Base-by-base conservation (phyloP, 1,139 yeast genomes). In the Diutina neorugosa region DNA sequence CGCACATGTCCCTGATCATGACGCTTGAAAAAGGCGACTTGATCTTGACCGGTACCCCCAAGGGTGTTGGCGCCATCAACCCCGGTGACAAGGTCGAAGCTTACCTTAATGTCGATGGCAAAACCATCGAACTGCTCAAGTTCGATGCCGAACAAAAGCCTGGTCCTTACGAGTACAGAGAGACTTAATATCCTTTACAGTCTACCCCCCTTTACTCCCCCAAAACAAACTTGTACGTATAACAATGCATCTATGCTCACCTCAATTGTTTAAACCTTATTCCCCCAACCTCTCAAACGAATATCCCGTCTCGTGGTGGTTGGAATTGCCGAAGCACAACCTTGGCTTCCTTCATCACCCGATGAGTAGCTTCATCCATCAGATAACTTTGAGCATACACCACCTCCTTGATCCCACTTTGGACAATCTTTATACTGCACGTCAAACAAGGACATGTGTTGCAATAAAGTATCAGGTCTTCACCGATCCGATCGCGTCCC, bases 391-490 rank as follows among this genome's bases (percentile, higher is more conserved):
- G 95, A 2, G 96, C 88, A 63, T 90, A 93, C 3, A 93, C 96
- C n/a, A 93, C 98, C 65, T 91, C 96, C 37, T 73, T 75, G 52
- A 93, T 84, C 1, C 98, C 98, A 59, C 87, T 78, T 67, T 93
- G 99, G 9, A 90, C 96, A 53, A 93, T 91, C 68, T 93, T 93
- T 52, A 93, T 89, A 6, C 96, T 83, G 66, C 99, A 93, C 0
- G 98, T 94, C 57, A 93, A 72, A 65, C 99, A 94, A 0, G 99
- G 99, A 63, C 98, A 93, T 0, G 98, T 93, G 65, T 93, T 93
- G 68, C 98, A 94, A 67, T 93, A 93, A 54, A 93, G 69, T 0
- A 81, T 83, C 51, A 66, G 70, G 44, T 67, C 61, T n/a, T 59
- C 63, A 20, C 69, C 68, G 19, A 90, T 80, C 55, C 98, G 73